A percentile compares a stretch with the other conserved stretches of the same genome.
Conservation (phyloP, 83 land plant species). For the Picea abies region DNA sequence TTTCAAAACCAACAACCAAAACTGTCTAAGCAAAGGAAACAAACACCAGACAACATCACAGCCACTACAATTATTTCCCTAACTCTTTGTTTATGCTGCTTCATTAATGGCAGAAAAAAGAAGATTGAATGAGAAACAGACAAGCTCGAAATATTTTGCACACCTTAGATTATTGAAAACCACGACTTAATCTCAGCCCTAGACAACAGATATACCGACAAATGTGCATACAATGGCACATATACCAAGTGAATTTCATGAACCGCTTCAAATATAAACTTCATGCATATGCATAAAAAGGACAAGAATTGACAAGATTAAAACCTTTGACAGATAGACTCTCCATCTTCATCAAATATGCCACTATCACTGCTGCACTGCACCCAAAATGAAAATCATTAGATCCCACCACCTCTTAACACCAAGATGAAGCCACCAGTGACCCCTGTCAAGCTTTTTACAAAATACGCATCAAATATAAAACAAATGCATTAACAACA, state of each 20-base stretch:
- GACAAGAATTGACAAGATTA: not conserved
- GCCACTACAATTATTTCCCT: no score
- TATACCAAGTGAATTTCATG: not conserved
- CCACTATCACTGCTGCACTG: slow-evolving; percentile 23
- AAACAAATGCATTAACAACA: not conserved
- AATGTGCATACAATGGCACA: not conserved
- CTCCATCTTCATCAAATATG: slow-evolving; percentile 22
- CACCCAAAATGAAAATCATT: not conserved
- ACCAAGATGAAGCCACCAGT: not conserved
- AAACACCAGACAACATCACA: no score
- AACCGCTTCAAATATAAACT: not conserved
- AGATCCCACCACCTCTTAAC: not conserved
- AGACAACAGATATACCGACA: not conserved
- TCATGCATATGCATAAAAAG: not conserved
- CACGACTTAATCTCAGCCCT: not conserved
- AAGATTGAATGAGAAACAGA: not conserved
- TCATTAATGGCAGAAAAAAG: not conserved
- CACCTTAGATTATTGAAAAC: not conserved
- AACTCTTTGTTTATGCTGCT: not conserved
- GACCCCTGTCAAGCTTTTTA: not conserved
- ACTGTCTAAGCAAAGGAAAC: not conserved
- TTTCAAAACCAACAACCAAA: not conserved
- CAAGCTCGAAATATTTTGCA: not conserved
- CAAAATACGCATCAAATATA: not conserved
- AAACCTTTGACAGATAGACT: slow-evolving; percentile 3